A percentile compares a stretch with the other conserved stretches of the same genome.
Evolutionary conservation across 176 grass and related monocot species (phyloP).

Genomic region (Carex kokanica): DNA sequence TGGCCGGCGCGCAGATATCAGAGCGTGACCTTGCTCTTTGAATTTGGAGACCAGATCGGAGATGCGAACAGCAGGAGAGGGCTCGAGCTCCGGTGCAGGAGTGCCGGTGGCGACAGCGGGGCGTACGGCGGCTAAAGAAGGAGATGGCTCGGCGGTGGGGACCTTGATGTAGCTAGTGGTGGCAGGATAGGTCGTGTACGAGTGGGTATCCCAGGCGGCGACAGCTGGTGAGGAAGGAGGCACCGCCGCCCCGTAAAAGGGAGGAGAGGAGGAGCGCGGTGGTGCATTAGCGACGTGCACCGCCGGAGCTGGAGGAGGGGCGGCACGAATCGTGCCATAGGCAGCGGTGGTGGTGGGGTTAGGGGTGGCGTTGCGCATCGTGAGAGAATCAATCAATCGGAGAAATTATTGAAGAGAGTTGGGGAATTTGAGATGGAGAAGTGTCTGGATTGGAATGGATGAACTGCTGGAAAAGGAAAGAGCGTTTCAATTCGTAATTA

Average conservation of each 20-base stretch:
- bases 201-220: background rate
- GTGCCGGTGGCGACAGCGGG: background rate
- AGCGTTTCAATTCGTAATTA: background rate
- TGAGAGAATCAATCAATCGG: slow-evolving; percentile 10
- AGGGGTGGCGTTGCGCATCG: slow-evolving; percentile 12
- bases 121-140: background rate
- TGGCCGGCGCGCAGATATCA: slow-evolving; percentile 63
- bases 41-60: slow-evolving; percentile 56
- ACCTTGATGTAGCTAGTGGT: slow-evolving; percentile 41
- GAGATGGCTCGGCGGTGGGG: slow-evolving; percentile 36
- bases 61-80: slow-evolving; percentile 38
- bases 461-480: background rate
- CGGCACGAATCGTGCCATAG: slow-evolving; percentile 20
- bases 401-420: slow-evolving; percentile 8
- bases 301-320: slow-evolving; percentile 12
- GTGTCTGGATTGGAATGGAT: background rate
- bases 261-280: background rate
- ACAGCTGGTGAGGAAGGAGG: slow-evolving; percentile 17
- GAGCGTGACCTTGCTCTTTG: slow-evolving; percentile 64
- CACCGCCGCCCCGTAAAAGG: slow-evolving; percentile 3
- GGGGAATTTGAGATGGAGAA: background rate
- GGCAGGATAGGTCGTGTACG: slow-evolving; percentile 14
- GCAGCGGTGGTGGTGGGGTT: background rate
- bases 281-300: slow-evolving; percentile 28
- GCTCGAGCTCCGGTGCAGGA: slow-evolving; percentile 32